phyloP scores from a whole-genome alignment of 371 early-diverging fungal species.

The Lichtheimia hyalospora region DNA sequence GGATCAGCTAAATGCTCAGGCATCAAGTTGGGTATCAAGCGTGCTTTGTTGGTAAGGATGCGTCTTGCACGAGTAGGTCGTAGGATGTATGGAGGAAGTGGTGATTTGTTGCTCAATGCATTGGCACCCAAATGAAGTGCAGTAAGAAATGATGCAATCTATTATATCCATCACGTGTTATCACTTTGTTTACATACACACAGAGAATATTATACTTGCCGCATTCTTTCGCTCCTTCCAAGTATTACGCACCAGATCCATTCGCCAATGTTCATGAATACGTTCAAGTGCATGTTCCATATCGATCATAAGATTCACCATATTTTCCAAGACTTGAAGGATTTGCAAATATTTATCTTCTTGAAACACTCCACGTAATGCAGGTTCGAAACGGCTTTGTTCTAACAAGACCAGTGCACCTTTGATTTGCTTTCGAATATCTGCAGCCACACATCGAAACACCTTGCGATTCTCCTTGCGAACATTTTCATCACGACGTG shows the following conservation, averaged over 20 bases:
- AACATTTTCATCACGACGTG: conserved; percentile 11
- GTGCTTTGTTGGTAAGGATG: conserved; percentile 36
- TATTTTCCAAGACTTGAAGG: conserved; percentile 41
- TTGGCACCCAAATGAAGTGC: conserved; percentile 42
- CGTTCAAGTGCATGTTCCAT: conserved; percentile 41
- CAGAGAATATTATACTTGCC: too few relatives aligned
- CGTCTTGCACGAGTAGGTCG: conserved; percentile 44
- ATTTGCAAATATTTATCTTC: conserved; percentile 38
- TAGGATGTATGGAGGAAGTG: conserved; percentile 41
- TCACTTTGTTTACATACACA: neutral
- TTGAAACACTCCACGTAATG: conserved; percentile 46
- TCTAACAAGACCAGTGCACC: conserved; percentile 41
- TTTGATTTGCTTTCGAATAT: conserved; percentile 39
- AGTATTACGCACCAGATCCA: conserved; percentile 29
- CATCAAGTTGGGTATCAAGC: conserved; percentile 21
- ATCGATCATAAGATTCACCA: conserved; percentile 39
- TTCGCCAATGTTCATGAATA: conserved; percentile 31
- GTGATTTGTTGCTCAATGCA: conserved; percentile 43
- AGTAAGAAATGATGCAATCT: conserved; percentile 42
- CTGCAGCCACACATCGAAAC: conserved; percentile 31
- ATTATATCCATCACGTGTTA: neutral
- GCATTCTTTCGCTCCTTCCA: conserved; percentile 46
- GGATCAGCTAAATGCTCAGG: conserved; percentile 27
- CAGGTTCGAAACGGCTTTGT: conserved; percentile 51
- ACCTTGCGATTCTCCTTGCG: conserved; percentile 26